These are phyloP conservation scores for Barbatosphaeria neglecta DNA, from an alignment of 495 filamentous ascomycete genomes.

Conservation along the genomic window DNA sequence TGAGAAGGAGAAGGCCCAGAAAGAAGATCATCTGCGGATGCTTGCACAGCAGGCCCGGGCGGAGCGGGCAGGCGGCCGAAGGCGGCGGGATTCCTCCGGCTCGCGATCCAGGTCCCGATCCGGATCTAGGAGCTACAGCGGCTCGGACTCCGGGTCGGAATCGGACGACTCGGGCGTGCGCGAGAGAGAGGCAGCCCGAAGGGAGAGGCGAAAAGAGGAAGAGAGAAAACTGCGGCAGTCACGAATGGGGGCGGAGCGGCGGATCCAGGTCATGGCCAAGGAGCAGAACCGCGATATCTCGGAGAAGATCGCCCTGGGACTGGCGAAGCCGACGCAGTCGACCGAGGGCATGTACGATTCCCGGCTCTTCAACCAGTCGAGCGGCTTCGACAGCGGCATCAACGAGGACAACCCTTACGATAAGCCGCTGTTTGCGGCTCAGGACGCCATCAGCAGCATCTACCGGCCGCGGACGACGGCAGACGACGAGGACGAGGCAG, in stretches of 20 bases:
- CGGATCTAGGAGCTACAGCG: constrained; percentile 38
- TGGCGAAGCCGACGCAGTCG: constrained; percentile 87
- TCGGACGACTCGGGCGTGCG: constrained; percentile 57
- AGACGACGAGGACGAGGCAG: constrained; percentile 66
- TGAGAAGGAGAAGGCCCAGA: constrained; percentile 88
- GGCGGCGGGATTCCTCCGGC: constrained; percentile 32
- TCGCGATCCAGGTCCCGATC: constrained; percentile 28
- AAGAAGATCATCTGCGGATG: constrained; percentile 84
- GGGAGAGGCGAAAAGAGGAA: constrained; percentile 67
- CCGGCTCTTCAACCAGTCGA: constrained; percentile 85
- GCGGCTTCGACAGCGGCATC: constrained; percentile 78
- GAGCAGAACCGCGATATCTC: constrained; percentile 96
- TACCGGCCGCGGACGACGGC: constrained; percentile 71
- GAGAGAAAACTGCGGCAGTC: constrained; percentile 87
- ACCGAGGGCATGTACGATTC: constrained; percentile 95
- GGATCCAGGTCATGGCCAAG: constrained; percentile 80
- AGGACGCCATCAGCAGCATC: constrained; percentile 90
- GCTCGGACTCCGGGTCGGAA: constrained; percentile 48
- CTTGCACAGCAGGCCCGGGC: constrained; percentile 88
- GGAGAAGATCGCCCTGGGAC: constrained; percentile 89
- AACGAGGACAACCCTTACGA: constrained; percentile 98
- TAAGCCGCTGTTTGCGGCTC: constrained; percentile 91
- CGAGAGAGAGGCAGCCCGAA: constrained; percentile 65
- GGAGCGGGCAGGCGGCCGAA: constrained; percentile 51
- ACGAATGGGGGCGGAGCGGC: constrained; percentile 86